A percentile compares a stretch with the other conserved stretches of the same genome.
phyloP scores from a whole-genome alignment of 345 rosid genomes.

The Bretschneidera sinensis region DNA sequence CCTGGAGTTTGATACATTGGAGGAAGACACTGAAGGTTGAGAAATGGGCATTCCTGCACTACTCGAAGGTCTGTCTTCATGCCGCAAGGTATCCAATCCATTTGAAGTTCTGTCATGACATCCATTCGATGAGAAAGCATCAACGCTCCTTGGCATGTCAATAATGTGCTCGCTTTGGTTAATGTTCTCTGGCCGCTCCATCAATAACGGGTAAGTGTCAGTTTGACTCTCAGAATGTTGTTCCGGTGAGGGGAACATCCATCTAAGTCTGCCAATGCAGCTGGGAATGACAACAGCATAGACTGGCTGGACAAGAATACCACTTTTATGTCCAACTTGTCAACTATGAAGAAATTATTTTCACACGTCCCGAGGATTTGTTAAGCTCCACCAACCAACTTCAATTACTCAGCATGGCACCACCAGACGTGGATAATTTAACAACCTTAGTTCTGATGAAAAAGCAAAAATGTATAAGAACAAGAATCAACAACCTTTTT shows the following conservation, averaged over 20 bases:
- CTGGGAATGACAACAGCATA: constrained; percentile 35
- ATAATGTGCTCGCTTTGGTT: constrained; percentile 55
- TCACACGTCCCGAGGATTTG: constrained; percentile 1
- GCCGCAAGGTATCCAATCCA: constrained; percentile 45
- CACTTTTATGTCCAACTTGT: constrained; percentile 6
- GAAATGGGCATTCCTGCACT: constrained; percentile 30
- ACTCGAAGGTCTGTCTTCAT: constrained; percentile 47
- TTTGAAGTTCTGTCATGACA: constrained; percentile 52
- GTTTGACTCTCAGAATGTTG: constrained; percentile 39
- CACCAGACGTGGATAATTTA: constrained; percentile 16
- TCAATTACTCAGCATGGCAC: constrained; percentile 17
- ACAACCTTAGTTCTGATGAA: constrained; percentile 19
- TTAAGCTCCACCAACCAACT: constrained; percentile 6
- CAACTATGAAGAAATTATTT: neutral
- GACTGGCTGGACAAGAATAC: constrained; percentile 19
- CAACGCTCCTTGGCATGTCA: constrained; percentile 44
- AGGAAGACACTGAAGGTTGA: constrained; percentile 41
- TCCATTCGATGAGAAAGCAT: constrained; percentile 37
- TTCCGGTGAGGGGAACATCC: constrained; percentile 61
- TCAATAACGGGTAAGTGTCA: constrained; percentile 49
- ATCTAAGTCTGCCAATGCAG: constrained; percentile 51
- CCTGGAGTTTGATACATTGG: constrained; percentile 49
- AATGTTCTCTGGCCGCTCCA: constrained; percentile 60
- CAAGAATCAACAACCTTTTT: too few species aligned
- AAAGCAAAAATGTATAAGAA: constrained; percentile 4